These are phyloP conservation scores for Tolypocladium nubicola DNA, from an alignment of 2,329 filamentous ascomycete species.

Conservation along the genomic window DNA sequence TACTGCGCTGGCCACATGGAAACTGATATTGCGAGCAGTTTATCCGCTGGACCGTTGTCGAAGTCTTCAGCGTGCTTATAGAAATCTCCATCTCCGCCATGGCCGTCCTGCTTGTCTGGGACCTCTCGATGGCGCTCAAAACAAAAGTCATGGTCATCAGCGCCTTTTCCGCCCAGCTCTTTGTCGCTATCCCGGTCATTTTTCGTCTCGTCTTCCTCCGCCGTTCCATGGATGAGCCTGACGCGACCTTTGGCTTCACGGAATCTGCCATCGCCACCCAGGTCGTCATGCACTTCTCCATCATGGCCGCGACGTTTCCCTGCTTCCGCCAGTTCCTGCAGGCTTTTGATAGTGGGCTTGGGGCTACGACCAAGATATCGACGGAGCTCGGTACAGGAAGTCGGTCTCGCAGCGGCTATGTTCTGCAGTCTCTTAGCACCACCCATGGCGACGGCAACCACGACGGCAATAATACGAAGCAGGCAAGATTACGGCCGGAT, in stretches of 20 bases:
- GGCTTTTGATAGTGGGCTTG: conserved; percentile 8
- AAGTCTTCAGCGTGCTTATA: conserved; percentile 5
- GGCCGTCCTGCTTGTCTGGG: conserved; percentile 6
- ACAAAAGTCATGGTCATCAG: conserved; percentile 8
- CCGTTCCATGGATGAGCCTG: background rate
- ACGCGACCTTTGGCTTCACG: conserved; percentile 1
- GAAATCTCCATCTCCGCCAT: conserved; percentile 7
- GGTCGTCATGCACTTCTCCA: conserved; percentile 9
- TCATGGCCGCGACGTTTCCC: conserved; percentile 10
- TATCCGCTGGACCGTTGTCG: conserved; percentile 5
- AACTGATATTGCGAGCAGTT: conserved; percentile 1
- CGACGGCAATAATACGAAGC: background rate
- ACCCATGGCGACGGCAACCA: background rate
- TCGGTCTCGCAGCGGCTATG: conserved; percentile 2
- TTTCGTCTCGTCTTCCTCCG: conserved; percentile 5
- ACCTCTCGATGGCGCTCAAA: conserved; percentile 5
- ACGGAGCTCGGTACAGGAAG: conserved; percentile 2
- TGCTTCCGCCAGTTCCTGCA: conserved; percentile 10
- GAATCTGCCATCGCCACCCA: conserved; percentile 5
- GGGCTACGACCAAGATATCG: conserved; percentile 8
- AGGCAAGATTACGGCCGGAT: conserved; percentile 1
- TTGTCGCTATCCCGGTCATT: conserved; percentile 7
- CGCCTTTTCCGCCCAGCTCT: conserved; percentile 9
- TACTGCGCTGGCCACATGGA: background rate
- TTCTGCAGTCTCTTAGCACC: conserved; percentile 3